Conservation (phyloP, 2,329 filamentous ascomycete genomes). For the Paramyrothecium roridum region DNA sequence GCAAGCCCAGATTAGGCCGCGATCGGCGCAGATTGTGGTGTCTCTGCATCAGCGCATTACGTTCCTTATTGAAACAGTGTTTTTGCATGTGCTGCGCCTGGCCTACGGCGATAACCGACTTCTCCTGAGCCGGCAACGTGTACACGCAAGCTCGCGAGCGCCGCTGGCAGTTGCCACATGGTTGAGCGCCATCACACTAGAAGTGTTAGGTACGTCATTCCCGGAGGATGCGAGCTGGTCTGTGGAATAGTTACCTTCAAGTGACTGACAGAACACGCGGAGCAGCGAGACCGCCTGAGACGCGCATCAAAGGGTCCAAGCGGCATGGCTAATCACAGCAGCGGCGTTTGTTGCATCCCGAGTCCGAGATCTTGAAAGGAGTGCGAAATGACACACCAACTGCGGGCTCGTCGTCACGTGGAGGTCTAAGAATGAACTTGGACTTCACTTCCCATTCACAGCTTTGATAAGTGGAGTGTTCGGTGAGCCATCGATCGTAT, state of each 20-base stretch:
- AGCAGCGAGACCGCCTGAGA: conserved; percentile 25
- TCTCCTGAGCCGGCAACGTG: not conserved
- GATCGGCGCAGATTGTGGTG: not conserved
- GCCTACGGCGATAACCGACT: conserved; percentile 15
- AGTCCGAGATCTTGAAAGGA: no score
- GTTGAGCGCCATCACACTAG: conserved; percentile 28
- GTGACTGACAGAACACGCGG: conserved; percentile 25
- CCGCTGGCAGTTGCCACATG: conserved; percentile 25
- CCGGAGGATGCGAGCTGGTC: not conserved
- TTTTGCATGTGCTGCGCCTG: conserved; percentile 9
- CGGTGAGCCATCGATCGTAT: no score
- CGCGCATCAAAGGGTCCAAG: conserved; percentile 30
- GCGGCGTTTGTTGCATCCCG: no score
- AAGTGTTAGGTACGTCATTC: not conserved
- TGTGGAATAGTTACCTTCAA: conserved; percentile 24
- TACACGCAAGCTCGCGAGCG: conserved; percentile 18
- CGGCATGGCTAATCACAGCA: conserved; percentile 19
- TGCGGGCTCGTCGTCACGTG: no score
- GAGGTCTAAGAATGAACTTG: no score
- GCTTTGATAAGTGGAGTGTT: no score
- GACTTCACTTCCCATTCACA: no score
- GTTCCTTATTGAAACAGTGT: not conserved
- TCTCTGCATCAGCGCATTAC: not conserved
- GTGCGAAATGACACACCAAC: no score
- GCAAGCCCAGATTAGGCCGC: not conserved